Conservation (phyloP, 78 protist genomes). For the Tieghemostelium lacteum region DNA sequence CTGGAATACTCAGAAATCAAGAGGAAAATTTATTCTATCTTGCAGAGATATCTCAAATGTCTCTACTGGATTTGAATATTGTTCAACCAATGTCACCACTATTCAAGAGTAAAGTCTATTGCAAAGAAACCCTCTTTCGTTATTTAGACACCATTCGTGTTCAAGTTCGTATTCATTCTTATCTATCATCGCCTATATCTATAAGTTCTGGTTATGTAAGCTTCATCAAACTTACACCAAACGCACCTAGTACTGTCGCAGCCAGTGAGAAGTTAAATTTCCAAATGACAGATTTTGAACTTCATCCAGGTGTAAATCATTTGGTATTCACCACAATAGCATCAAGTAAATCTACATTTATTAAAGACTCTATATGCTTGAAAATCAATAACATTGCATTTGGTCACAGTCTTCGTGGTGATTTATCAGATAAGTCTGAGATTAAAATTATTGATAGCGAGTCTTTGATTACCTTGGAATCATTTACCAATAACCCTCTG, state of each 20-base stretch:
- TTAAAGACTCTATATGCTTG: constrained; percentile 61
- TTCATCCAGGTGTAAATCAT: constrained; percentile 45
- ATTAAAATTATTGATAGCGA: constrained; percentile 39
- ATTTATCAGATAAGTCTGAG: constrained; percentile 12
- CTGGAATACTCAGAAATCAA: constrained; percentile 16
- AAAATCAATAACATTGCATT: constrained; percentile 17
- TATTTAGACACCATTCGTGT: constrained; percentile 51
- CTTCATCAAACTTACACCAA: background rate
- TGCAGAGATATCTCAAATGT: constrained; percentile 1
- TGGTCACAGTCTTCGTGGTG: constrained; percentile 24
- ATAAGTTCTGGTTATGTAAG: constrained; percentile 21
- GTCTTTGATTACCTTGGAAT: constrained; percentile 37
- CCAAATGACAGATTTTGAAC: constrained; percentile 6
- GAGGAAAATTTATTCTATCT: constrained; percentile 38
- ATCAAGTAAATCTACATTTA: constrained; percentile 27
- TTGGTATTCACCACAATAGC: constrained; percentile 27
- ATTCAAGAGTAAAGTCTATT: constrained; percentile 22
- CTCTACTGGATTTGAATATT: constrained; percentile 17
- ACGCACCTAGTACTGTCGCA: no score
- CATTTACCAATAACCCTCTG: constrained; percentile 49
- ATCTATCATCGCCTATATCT: constrained; percentile 2
- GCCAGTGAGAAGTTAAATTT: constrained; percentile 41
- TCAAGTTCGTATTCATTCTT: constrained; percentile 20
- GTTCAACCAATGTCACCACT: constrained; percentile 46
- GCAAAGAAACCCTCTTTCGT: constrained; percentile 20